These are phyloP conservation scores for Ambrosia artemisiifolia DNA, from an alignment of 129 eudicot genomes.

Conservation along the genomic window DNA sequence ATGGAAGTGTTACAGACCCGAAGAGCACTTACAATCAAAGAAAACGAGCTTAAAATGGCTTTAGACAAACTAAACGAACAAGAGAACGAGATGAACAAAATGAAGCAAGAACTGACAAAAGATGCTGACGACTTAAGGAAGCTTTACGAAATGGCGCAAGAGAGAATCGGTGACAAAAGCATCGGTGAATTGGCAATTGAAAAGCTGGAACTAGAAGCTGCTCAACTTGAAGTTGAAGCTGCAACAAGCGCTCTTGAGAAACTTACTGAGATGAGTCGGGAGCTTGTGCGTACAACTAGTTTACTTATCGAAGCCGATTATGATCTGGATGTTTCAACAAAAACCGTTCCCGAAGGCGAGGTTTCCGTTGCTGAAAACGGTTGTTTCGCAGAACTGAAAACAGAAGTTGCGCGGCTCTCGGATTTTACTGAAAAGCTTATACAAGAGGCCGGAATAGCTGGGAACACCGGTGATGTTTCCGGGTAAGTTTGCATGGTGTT, in stretches of 20 bases:
- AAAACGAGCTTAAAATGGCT: conserved; percentile 52
- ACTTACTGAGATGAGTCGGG: conserved; percentile 63
- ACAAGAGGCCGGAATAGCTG: conserved; percentile 58
- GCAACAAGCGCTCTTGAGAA: conserved; percentile 70
- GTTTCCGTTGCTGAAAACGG: conserved; percentile 6
- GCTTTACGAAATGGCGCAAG: conserved; percentile 53
- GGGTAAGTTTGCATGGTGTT: conserved; percentile 12
- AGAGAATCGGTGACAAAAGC: conserved; percentile 43
- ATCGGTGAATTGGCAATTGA: conserved; percentile 64
- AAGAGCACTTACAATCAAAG: conserved; percentile 61
- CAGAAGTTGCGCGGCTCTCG: conserved; percentile 63
- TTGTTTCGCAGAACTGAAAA: conserved; percentile 40
- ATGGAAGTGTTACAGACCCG: conserved; percentile 64
- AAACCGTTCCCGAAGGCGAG: conserved; percentile 1
- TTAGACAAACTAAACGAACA: conserved; percentile 42
- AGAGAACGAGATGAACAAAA: conserved; percentile 53
- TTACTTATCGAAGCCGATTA: conserved; percentile 45
- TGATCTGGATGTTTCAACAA: conserved; percentile 22
- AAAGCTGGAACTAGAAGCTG: conserved; percentile 76
- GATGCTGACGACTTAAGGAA: conserved; percentile 50
- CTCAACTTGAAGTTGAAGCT: conserved; percentile 80
- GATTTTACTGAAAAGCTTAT: conserved; percentile 63
- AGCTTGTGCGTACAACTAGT: conserved; percentile 55
- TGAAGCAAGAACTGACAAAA: conserved; percentile 45
- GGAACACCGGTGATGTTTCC: conserved; percentile 17